Percentiles rank a stretch among this genome's conserved stretches.
These are phyloP conservation scores for Wickerhamomyces canadensis DNA, from an alignment of 805 yeast genomes.

Conservation along the genomic window DNA sequence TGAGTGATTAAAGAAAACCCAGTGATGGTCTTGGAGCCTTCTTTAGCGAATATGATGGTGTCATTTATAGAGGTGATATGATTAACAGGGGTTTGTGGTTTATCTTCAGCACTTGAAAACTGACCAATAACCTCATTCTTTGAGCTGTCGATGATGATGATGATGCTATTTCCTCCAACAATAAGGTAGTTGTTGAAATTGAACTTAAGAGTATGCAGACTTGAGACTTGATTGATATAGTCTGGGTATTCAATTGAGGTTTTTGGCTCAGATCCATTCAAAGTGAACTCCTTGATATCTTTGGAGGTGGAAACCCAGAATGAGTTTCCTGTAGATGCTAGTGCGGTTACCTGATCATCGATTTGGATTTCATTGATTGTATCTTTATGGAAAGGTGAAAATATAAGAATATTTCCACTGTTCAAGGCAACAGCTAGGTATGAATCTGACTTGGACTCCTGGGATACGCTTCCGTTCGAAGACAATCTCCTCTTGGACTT, in stretches of 20 bases:
- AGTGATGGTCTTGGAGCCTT: not conserved
- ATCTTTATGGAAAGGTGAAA: slow-evolving; percentile 38
- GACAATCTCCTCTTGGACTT: slow-evolving; percentile 25
- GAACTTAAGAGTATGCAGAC: not conserved
- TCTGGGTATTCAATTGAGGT: slow-evolving; percentile 1
- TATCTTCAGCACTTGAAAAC: not conserved
- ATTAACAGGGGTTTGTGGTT: slow-evolving; percentile 5
- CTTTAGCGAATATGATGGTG: slow-evolving; percentile 25
- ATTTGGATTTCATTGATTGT: slow-evolving; percentile 31
- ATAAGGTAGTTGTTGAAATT: not conserved
- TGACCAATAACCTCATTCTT: slow-evolving; percentile 1
- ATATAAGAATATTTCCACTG: slow-evolving; percentile 35
- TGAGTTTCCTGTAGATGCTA: slow-evolving; percentile 21
- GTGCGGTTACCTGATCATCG: slow-evolving; percentile 23
- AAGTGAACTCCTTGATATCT: slow-evolving; percentile 13
- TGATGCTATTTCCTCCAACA: not conserved
- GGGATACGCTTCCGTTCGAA: slow-evolving; percentile 2
- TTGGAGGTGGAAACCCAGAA: slow-evolving; percentile 25
- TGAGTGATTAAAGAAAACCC: not conserved
- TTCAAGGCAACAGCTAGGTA: slow-evolving; percentile 28
- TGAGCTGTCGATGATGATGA: not conserved
- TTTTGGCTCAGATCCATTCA: slow-evolving; percentile 12
- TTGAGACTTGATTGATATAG: not conserved
- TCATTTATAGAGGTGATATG: slow-evolving; percentile 29
- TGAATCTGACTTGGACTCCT: slow-evolving; percentile 17